Base-by-base conservation (phyloP, 78 protist species). In the Capsaspora owczarzaki region DNA sequence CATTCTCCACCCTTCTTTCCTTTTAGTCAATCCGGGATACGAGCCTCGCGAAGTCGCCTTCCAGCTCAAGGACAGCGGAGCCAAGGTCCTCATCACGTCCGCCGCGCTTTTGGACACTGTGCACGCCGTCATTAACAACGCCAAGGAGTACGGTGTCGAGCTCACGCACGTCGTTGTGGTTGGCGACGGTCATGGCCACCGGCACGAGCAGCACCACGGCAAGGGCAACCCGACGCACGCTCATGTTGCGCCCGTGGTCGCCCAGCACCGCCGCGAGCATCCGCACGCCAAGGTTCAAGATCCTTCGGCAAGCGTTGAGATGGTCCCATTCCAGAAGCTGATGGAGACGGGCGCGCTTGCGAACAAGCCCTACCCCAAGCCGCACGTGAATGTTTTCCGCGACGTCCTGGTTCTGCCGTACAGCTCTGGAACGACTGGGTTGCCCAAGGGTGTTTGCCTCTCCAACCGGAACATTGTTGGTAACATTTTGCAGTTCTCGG, bases 371-470 rank as follows among this genome's bases (percentile, higher is more conserved):
- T 10, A 56, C 35, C 66, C 66, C 25, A n/a, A n/a, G n/a, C 66
- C 56, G 16, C 56, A n/a, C 10, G 49, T 46, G 61, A 68, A 76
- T 35, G 80, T 53, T 0, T 3, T 27, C 8, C 61, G 29, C 10
- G 80, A 76, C 38, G n/a, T 76, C 10, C 69, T 38, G 22, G 49
- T 43, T 27, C 76, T 79, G 53, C 83, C 83, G 44, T 79, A 79
- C 83, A 40, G 60, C 61, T 76, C 49, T n/a, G 93, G 93, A 1
- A 90, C 93, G 31, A 90, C 91, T 2, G 97, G 97, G 12, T 25
- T 91, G 44, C 88, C 88, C 1, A 94, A 94, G 70, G 97, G 96
- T 2, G 94, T 91, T n/a, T 22, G 29, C 69, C 82, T 94, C 27
- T 84, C 94, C 25, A 92, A 94, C 85, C n/a, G 60, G 76, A 94